Conservation (phyloP, 192 early-diverging fungal genomes). For the Mortierella claussenii region DNA sequence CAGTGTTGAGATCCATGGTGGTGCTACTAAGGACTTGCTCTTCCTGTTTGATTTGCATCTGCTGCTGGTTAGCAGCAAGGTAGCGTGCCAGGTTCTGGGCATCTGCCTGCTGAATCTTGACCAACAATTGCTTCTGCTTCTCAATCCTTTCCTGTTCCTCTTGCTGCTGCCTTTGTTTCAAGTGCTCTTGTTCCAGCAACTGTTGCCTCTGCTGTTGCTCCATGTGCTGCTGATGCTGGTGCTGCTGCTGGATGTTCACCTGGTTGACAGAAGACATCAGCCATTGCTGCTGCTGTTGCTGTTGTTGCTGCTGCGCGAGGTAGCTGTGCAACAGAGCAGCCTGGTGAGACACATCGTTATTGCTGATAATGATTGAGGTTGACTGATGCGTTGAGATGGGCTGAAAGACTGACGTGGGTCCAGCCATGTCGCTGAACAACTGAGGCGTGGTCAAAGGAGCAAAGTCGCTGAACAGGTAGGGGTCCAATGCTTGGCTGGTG, state of each 20-base stretch:
- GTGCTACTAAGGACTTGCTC: conserved; percentile 12
- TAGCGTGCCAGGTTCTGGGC: conserved; percentile 38
- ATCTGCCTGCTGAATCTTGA: conserved; percentile 24
- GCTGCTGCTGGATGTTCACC: neutral
- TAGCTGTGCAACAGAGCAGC: conserved; percentile 41
- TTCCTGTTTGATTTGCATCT: conserved; percentile 37
- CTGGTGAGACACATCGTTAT: conserved; percentile 31
- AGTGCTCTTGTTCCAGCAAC: neutral
- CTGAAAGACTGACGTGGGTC: neutral
- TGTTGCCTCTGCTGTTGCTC: conserved; percentile 32
- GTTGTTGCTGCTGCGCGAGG: conserved; percentile 24
- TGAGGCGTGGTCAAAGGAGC: conserved; percentile 1
- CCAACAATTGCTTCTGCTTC: conserved; percentile 1
- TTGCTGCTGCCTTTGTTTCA: conserved; percentile 8
- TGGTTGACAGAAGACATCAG: neutral
- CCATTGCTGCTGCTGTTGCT: conserved; percentile 27
- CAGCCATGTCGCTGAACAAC: no score
- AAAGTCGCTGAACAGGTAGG: neutral
- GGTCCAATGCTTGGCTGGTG: neutral
- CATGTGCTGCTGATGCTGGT: conserved; percentile 5
- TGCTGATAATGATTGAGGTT: neutral
- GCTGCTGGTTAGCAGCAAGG: conserved; percentile 24
- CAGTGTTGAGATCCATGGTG: conserved; percentile 30
- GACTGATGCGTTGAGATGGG: neutral
- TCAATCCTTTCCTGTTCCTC: conserved; percentile 5